phyloP scores from a whole-genome alignment of 306 rosid species.

The Casuarina cunninghamiana region DNA sequence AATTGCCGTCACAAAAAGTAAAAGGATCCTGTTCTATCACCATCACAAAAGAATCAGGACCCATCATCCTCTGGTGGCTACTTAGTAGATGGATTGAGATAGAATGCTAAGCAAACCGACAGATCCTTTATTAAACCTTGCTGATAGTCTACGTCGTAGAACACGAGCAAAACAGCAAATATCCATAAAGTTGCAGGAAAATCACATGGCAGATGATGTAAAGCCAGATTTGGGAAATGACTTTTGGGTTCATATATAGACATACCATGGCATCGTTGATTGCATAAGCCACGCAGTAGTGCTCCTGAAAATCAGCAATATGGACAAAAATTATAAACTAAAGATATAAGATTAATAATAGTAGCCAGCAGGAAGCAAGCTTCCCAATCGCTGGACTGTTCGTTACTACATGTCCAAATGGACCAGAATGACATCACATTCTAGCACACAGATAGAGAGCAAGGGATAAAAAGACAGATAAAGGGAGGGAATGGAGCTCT shows the following conservation, averaged over 20 bases:
- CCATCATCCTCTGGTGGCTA: not conserved
- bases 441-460: not conserved
- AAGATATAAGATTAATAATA: slow-evolving; percentile 18
- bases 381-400: slow-evolving; percentile 13
- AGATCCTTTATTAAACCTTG: not conserved
- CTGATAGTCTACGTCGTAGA: not conserved
- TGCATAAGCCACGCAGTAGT: slow-evolving; percentile 93
- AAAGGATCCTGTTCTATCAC: not conserved
- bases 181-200: not conserved
- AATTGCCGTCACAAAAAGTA: not conserved
- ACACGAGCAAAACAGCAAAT: not conserved
- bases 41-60: slow-evolving; percentile 5
- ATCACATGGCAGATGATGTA: slow-evolving; percentile 18
- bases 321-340: slow-evolving; percentile 13
- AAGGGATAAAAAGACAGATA: not conserved
- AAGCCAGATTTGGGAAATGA: not conserved
- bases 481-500: slow-evolving; percentile 2
- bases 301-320: slow-evolving; percentile 77
- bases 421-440: slow-evolving; percentile 9
- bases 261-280: slow-evolving; percentile 87
- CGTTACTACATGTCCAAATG: slow-evolving; percentile 8
- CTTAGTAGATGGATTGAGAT: not conserved
- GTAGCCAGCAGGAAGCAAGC: slow-evolving; percentile 14
- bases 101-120: not conserved
- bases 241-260: not conserved